These are phyloP conservation scores for Ophiostoma novo-ulmi DNA, from an alignment of 2,329 filamentous ascomycete genomes.

Conservation along the genomic window DNA sequence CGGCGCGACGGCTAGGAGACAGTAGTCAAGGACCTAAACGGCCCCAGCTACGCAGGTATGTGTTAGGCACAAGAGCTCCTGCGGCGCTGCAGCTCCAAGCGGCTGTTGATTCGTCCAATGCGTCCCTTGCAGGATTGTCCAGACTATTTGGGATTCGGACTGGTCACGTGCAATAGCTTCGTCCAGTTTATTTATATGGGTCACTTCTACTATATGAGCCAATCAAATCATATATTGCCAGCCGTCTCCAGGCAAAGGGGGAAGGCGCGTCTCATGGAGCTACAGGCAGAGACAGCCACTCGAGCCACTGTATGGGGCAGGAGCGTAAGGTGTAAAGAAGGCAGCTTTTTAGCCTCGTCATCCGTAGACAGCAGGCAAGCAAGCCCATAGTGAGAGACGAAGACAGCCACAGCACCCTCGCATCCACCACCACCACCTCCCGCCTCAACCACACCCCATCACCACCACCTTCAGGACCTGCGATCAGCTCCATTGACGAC, in stretches of 20 bases:
- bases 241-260: conserved; percentile 6
- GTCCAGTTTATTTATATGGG: background rate
- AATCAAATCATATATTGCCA: background rate
- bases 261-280: conserved; percentile 11
- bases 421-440: conserved; percentile 15
- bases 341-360: conserved; percentile 53
- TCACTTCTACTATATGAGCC: background rate
- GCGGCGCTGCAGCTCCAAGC: conserved; percentile 6
- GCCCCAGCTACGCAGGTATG: background rate
- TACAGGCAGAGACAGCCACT: background rate
- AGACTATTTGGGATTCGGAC: background rate
- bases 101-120: conserved; percentile 10
- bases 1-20: conserved; percentile 16
- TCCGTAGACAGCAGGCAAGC: conserved; percentile 30
- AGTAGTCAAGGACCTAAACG: background rate
- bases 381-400: conserved; percentile 2
- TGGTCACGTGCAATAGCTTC: conserved; percentile 17
- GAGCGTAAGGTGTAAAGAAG: conserved; percentile 32
- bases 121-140: conserved; percentile 7
- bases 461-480: background rate
- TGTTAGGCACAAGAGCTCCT: conserved; percentile 12
- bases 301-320: conserved; percentile 17
- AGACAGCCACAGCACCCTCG: conserved; percentile 7
- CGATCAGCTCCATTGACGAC: conserved; percentile 1
- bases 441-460: conserved; percentile 4